Evolutionary conservation across 441 rosid species (phyloP).

Genomic region (Eruca vesicaria): DNA sequence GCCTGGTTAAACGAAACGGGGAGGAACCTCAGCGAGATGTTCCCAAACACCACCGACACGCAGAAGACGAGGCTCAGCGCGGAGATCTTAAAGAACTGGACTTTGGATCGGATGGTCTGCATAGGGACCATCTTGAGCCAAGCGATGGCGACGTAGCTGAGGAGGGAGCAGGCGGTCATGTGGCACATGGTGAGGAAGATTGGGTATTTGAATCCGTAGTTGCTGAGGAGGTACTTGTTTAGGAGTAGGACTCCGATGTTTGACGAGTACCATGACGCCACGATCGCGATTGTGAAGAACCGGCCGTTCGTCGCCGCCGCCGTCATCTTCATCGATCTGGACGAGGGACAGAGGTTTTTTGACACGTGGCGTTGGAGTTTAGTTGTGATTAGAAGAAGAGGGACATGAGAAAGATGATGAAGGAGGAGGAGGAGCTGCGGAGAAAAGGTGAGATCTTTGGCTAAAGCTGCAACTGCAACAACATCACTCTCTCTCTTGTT

Average conservation of each 20-base stretch:
- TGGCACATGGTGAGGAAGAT: conserved; percentile 95
- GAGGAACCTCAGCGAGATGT: conserved; percentile 68
- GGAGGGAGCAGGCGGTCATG: conserved; percentile 87
- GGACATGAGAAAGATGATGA: no score
- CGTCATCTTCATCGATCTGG: conserved; percentile 47
- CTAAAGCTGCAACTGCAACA: no score
- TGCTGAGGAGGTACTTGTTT: conserved; percentile 82
- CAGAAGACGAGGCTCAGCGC: conserved; percentile 82
- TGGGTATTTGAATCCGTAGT: conserved; percentile 89
- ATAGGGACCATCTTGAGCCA: conserved; percentile 93
- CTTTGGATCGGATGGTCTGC: conserved; percentile 81
- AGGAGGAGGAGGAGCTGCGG: no score
- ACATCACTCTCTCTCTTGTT: no score
- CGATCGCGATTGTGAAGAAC: conserved; percentile 77
- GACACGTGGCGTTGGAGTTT: not conserved
- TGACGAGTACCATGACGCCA: conserved; percentile 79
- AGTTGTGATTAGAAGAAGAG: no score
- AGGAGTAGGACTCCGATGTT: conserved; percentile 86
- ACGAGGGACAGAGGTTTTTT: not conserved
- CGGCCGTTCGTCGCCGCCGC: conserved; percentile 43
- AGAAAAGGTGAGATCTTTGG: no score
- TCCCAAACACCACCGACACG: conserved; percentile 88
- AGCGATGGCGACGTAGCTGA: conserved; percentile 82
- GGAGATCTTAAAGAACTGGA: conserved; percentile 82
- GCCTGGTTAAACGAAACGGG: conserved; percentile 93